Percentiles rank a stretch among this genome's conserved stretches.
Conservation (phyloP, 2,329 filamentous ascomycete genomes). For the Blumeriella jaapii region DNA sequence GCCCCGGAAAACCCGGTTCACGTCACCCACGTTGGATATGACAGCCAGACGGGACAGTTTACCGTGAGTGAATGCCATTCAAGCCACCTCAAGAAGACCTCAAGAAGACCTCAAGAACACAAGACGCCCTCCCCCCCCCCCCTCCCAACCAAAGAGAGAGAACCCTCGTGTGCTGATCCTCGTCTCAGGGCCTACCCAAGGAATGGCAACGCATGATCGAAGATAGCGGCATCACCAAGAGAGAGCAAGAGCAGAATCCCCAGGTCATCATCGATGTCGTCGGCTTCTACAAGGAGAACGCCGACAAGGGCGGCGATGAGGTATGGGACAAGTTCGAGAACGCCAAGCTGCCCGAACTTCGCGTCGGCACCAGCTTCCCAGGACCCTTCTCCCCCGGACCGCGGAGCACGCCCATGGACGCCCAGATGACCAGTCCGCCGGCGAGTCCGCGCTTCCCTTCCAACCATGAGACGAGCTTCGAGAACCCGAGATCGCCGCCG, state of each 20-base stretch:
- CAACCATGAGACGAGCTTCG: constrained; percentile 87
- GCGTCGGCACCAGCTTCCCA: constrained; percentile 28
- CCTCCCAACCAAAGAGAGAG: too few species aligned
- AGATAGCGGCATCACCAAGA: constrained; percentile 91
- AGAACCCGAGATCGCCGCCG: constrained; percentile 88
- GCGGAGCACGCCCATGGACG: constrained; percentile 44
- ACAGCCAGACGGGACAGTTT: constrained; percentile 92
- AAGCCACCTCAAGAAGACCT: too few species aligned
- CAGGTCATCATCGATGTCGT: constrained; percentile 94
- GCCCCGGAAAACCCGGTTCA: constrained; percentile 95
- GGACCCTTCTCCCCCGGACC: constrained; percentile 25
- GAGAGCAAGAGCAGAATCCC: constrained; percentile 89
- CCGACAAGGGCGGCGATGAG: constrained; percentile 62
- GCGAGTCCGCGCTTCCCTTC: constrained; percentile 79
- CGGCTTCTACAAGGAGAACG: constrained; percentile 93
- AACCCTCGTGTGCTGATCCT: constrained; percentile 22
- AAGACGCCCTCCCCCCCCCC: too few species aligned
- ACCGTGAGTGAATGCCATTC: constrained; percentile 45
- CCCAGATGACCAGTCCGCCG: constrained; percentile 62
- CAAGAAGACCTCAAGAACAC: too few species aligned
- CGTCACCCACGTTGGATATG: constrained; percentile 94
- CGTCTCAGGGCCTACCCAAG: constrained; percentile 79
- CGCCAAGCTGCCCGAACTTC: constrained; percentile 49
- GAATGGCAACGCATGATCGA: constrained; percentile 96
- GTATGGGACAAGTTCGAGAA: constrained; percentile 96